Percentiles rank a stretch among this genome's conserved stretches.
Evolutionary conservation across 108 stramenopile species (phyloP).

Genomic region (Schizochytrium sp.): DNA sequence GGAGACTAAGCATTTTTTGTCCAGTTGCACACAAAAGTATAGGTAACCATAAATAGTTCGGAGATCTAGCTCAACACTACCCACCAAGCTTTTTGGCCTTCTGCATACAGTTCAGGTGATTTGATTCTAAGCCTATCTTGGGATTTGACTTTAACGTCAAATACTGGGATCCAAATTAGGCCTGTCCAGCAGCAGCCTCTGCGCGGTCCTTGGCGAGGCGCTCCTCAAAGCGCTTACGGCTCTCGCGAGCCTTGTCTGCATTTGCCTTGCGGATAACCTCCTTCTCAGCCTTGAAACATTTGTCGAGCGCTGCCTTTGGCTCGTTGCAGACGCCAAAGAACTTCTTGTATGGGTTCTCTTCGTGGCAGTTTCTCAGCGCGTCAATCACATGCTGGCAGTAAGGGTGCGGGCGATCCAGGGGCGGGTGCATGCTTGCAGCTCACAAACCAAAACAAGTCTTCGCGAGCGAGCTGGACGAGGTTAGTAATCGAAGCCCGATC

Average conservation of each 20-base stretch:
- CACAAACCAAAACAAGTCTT: neutral
- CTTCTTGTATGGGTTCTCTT: slow-evolving; percentile 77
- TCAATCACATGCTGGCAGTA: slow-evolving; percentile 84
- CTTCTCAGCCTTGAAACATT: slow-evolving; percentile 87
- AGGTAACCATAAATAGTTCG: too few relatives aligned
- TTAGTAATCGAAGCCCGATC: neutral
- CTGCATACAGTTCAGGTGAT: too few relatives aligned
- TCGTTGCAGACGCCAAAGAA: slow-evolving; percentile 88
- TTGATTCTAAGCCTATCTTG: too few relatives aligned
- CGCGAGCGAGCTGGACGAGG: neutral
- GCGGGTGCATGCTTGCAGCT: slow-evolving; percentile 85
- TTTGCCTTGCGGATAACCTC: slow-evolving; percentile 76
- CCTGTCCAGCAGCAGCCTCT: too few relatives aligned
- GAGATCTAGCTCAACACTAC: too few relatives aligned
- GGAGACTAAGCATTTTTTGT: too few relatives aligned
- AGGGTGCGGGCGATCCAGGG: slow-evolving; percentile 90
- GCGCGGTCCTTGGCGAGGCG: neutral
- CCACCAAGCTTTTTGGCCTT: too few relatives aligned
- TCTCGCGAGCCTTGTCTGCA: slow-evolving; percentile 59
- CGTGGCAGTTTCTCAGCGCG: slow-evolving; percentile 84
- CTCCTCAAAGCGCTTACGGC: neutral
- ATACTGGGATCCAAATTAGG: too few relatives aligned
- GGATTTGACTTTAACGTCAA: too few relatives aligned
- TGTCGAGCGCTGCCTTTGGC: slow-evolving; percentile 80
- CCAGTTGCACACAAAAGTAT: too few relatives aligned